Conservation (phyloP, 139 green algal genomes). For the Auxenochlorella protothecoides region DNA sequence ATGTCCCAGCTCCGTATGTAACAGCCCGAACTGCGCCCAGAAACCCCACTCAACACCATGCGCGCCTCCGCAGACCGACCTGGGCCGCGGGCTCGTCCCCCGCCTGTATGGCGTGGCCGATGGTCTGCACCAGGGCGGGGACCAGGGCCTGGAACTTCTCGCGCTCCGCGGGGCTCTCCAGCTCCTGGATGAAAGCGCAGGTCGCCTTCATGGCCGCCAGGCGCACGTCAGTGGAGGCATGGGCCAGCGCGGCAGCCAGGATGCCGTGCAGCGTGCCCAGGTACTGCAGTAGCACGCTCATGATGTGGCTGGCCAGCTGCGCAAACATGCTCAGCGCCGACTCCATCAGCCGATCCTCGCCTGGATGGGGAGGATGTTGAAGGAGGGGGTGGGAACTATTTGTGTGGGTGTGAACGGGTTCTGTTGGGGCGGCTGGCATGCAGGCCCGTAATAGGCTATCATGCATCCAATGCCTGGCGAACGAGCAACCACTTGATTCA, state of each 20-base stretch:
- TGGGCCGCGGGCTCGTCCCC: slow-evolving; percentile 59
- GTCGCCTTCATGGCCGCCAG: slow-evolving; percentile 61
- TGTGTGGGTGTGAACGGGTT: neutral
- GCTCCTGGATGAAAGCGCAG: slow-evolving; percentile 58
- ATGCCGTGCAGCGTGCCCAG: slow-evolving; percentile 44
- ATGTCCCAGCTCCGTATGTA: too few species aligned
- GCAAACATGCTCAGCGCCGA: slow-evolving; percentile 56
- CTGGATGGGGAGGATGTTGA: slow-evolving; percentile 1
- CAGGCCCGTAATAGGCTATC: neutral
- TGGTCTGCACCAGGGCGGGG: slow-evolving; percentile 62
- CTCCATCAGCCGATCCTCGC: slow-evolving; percentile 36
- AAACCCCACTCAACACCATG: too few species aligned
- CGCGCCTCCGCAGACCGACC: slow-evolving; percentile 26
- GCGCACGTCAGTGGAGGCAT: slow-evolving; percentile 35
- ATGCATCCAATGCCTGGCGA: neutral
- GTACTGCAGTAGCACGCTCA: slow-evolving; percentile 47
- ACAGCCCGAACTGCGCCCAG: too few species aligned
- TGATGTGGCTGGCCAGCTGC: slow-evolving; percentile 62
- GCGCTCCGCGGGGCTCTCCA: slow-evolving; percentile 56
- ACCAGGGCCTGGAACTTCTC: slow-evolving; percentile 70
- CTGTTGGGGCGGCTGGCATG: too few species aligned
- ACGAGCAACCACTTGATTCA: too few species aligned
- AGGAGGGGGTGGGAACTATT: too few species aligned
- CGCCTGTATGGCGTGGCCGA: slow-evolving; percentile 51
- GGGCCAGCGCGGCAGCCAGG: slow-evolving; percentile 34